Base-by-base conservation (phyloP, 179 eudicot species). In the Carnegiea gigantea region DNA sequence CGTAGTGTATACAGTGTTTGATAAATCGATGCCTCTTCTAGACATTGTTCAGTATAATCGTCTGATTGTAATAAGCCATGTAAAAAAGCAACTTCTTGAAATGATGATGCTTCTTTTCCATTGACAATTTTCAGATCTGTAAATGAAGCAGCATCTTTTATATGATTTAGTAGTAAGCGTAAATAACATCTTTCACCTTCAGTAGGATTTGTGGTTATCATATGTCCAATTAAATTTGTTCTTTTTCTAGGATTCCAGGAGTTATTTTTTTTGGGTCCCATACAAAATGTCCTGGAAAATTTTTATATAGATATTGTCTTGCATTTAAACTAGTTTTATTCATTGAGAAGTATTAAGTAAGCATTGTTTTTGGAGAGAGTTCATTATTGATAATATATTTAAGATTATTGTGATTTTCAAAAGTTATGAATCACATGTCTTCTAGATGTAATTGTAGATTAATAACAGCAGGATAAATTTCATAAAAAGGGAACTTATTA, bases 121-220 rank as follows among this genome's bases (percentile, higher is more conserved):
- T 28, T 76, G 23, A 51, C n/a, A 17, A 18, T 14, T 57, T n/a
- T 46, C 1, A 75, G 5, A 26, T 75, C 62, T 44, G 24, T 6
- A 28, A 76, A 76, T 5, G 44, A 76, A 8, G 78, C 53, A 0
- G 78, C 5, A 4, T 23, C 33, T 76, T 68, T 68, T 24, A 24
- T 15, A 28, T 68, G 73, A 68, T 68, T 28, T 9, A 68, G 15
- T 2, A 28, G 2, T 5, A 30, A 12, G 1, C 17, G 7, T 24
- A 68, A 68, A 28, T 24, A 68, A 13, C 28, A 68, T 57, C 65
- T 1, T 51, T 76, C 65, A 4, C 65, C 78, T 76, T 76, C 78
- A 0, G 12, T 30, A 13, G 65, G 78, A 15, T 76, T 26, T 0
- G 65, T 65, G 13, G 65, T 30, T 15, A 76, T 38, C 0, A 76